Evolutionary conservation across 768 basidiomycete species (phyloP), one percentile per base, ranked within the genome.

Genomic region (Rhizopogon vinicolor): DNA sequence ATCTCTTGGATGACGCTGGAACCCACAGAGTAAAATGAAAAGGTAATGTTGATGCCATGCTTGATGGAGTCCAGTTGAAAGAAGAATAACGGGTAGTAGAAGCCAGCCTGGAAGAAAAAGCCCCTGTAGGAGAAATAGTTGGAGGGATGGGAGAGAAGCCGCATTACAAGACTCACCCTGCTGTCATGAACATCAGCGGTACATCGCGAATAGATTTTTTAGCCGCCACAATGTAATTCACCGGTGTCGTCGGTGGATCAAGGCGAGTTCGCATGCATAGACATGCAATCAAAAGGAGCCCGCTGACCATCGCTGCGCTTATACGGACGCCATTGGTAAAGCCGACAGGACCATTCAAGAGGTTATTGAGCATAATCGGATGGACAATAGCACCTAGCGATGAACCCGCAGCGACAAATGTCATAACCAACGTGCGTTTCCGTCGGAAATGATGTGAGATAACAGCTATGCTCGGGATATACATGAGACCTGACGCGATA

Each of bases 11-110:
- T 43, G 16, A 18, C 41, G 14, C 2, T 35, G 31, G 22, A 65
- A 52, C 65, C 12, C 57, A 84, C 84, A 28, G 75, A 76, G 56
- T 84, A 84, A 58, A 85, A 84, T 1, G 84, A 79, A 4, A 85
- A 68, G 25, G 64, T 67, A 8, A 72, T 64, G 13, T 69, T 65
- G 39, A 81, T 71, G 1, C 77, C 75, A 54, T 80, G 79, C 49
- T 72, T 66, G 29, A 79, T 70, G 0, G 82, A 74, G 53, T 80
- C 75, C 13, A 84, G 64, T 58, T 86, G 84, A 7, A 85, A 60
- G 63, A 80, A 85, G 65, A 81, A 84, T 14, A 81, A 69, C 0
- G 82, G 81, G 45, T 74, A 80, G 54, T 73, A 82, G 40, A 80
- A 61, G 2, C 76, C 78, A 1, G 63, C 58, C 5, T 74, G 61